Percentiles rank a stretch among this genome's conserved stretches.
phyloP scores from a whole-genome alignment of 495 filamentous ascomycete genomes.

The Melanomma pulvis-pyrius region DNA sequence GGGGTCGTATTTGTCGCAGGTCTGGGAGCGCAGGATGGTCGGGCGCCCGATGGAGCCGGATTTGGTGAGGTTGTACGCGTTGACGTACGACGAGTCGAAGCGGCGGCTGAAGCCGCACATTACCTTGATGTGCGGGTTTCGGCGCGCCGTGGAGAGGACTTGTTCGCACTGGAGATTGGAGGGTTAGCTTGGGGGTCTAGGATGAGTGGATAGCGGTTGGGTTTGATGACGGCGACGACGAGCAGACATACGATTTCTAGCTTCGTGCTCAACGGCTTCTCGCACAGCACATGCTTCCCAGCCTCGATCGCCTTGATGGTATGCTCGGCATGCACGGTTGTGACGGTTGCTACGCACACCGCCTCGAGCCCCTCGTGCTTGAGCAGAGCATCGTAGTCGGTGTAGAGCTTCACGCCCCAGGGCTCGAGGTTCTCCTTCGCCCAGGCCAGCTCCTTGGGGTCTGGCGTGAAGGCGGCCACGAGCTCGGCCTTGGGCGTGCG shows the following conservation, averaged over 20 bases:
- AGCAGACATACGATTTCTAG: constrained; percentile 34
- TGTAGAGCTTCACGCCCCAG: constrained; percentile 45
- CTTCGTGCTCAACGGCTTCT: constrained; percentile 50
- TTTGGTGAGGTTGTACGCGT: constrained; percentile 38
- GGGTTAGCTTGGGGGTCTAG: neutral
- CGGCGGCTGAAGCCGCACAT: constrained; percentile 50
- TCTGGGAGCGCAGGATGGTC: constrained; percentile 52
- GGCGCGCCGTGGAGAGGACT: constrained; percentile 45
- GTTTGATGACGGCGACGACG: neutral
- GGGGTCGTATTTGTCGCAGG: constrained; percentile 50
- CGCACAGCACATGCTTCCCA: constrained; percentile 49
- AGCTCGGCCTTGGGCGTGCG: constrained; percentile 46
- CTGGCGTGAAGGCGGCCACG: constrained; percentile 47
- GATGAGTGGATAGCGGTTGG: neutral
- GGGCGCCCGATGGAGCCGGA: constrained; percentile 47
- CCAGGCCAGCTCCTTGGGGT: constrained; percentile 43
- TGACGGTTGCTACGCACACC: constrained; percentile 46
- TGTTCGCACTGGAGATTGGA: constrained; percentile 38
- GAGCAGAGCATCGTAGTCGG: constrained; percentile 49
- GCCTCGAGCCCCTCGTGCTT: constrained; percentile 46
- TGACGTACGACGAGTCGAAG: constrained; percentile 49
- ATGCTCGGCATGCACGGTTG: constrained; percentile 49
- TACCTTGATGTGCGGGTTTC: constrained; percentile 46
- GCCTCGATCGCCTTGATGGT: constrained; percentile 45
- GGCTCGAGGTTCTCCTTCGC: constrained; percentile 43